Percentiles rank a stretch among this genome's conserved stretches.
phyloP scores from a whole-genome alignment of 2,329 filamentous ascomycete genomes.

The Madurella fahalii region DNA sequence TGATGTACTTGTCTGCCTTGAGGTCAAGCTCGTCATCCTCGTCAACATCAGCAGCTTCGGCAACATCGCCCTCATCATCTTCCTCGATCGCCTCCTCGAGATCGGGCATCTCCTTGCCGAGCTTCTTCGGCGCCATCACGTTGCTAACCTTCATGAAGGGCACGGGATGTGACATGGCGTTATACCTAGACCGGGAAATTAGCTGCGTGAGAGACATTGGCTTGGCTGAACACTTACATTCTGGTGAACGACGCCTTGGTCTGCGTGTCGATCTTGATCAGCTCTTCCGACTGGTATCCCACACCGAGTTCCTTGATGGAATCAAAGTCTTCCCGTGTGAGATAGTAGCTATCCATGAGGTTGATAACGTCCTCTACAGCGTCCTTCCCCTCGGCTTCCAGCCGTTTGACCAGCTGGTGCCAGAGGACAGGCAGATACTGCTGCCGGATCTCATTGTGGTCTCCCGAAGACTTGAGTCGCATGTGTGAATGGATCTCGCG shows the following conservation, averaged over 20 bases:
- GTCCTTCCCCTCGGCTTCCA: constrained; percentile 78
- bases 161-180: constrained; percentile 77
- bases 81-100: constrained; percentile 95
- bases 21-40: constrained; percentile 77
- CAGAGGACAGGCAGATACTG: constrained; percentile 89
- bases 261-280: constrained; percentile 74
- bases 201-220: constrained; percentile 11
- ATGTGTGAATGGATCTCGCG: constrained; percentile 98
- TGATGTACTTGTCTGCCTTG: constrained; percentile 95
- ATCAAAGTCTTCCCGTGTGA: constrained; percentile 94
- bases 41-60: constrained; percentile 56
- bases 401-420: constrained; percentile 69
- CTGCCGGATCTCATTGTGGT: constrained; percentile 89
- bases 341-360: constrained; percentile 94
- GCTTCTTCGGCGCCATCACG: constrained; percentile 67
- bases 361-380: constrained; percentile 79
- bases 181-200: constrained; percentile 59
- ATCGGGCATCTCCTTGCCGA: constrained; percentile 75
- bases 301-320: constrained; percentile 87
- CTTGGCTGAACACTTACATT: constrained; percentile 53
- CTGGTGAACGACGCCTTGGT: constrained; percentile 88
- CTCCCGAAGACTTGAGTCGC: constrained; percentile 83
- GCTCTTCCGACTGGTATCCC: constrained; percentile 73
- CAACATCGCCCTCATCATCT: constrained; percentile 68
- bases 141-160: constrained; percentile 94